Base-by-base conservation (phyloP, 768 basidiomycete species). In the Boletus subcaerulescens region DNA sequence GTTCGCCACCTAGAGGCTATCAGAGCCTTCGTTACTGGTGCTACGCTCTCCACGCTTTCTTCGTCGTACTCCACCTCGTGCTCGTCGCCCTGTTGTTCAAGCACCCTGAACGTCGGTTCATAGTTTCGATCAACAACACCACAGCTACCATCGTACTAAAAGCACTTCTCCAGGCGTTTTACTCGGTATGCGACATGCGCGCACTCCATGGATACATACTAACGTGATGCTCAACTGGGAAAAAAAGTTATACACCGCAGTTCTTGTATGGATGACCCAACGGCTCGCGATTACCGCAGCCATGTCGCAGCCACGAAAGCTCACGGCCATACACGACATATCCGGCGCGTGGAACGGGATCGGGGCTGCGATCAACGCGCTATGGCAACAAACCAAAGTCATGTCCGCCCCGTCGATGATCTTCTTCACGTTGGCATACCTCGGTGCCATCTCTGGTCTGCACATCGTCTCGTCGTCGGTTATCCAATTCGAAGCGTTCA, bases 361-460 rank as follows among this genome's bases (percentile, higher is more conserved):
- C 32, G 67, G 67, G 4, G 56, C 65, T 2, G 62, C 67, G 0
- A 54, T 60, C 20, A 14, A n/a, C 4, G 29, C 15, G 3, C 9
- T 66, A 14, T 68, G 64, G 64, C 48, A 59, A 14, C 67, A 68
- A 52, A 60, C 47, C 14, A 46, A 52, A 12, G 29, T 68, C 20
- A 13, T 45, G 0, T 51, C 67, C 4, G 45, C 60, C 0, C 52
- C 57, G 0, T 29, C 8, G 1, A 29, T 29, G 9, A 35, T 58
- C 20, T 1, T 47, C 15, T 59, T 66, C 3, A 41, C 35, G 22
- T 2, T 55, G 47, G 5, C 15, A 1, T 47, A 38, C 22, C 22
- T 47, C 35, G 13, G 14, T 10, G 35, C 35, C 15, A 58, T 69
- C 29, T 46, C 53, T 3, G 58, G 45, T 5, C 56, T 69, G 0